phyloP scores from a whole-genome alignment of 2,329 filamentous ascomycete genomes.

The Fusarium sp. region DNA sequence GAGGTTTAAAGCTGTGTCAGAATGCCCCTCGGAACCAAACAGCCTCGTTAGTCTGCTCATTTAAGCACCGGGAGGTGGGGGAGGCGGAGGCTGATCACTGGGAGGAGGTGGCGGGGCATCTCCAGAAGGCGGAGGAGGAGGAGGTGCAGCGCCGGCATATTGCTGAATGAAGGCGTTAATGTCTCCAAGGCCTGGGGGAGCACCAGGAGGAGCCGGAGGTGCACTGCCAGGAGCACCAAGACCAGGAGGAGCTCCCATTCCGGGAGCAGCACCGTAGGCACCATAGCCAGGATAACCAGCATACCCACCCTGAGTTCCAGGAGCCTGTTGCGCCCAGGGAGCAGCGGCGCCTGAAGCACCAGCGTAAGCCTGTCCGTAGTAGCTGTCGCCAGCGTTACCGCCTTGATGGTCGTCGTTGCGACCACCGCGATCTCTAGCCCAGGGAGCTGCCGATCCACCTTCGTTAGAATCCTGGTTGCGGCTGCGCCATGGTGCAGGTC shows the following conservation, averaged over 20 bases:
- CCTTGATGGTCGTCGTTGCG: slow-evolving; percentile 54
- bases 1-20: slow-evolving; percentile 12
- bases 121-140: slow-evolving; percentile 68
- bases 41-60: slow-evolving; percentile 22
- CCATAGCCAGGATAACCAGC: slow-evolving; percentile 58
- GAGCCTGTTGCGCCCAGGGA: slow-evolving; percentile 68
- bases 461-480: slow-evolving; percentile 63
- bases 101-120: slow-evolving; percentile 70
- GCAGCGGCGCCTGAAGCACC: slow-evolving; percentile 42
- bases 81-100: slow-evolving; percentile 69
- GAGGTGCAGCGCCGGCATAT: slow-evolving; percentile 63
- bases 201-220: slow-evolving; percentile 53
- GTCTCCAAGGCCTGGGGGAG: slow-evolving; percentile 65
- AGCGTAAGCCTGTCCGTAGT: slow-evolving; percentile 44
- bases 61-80: slow-evolving; percentile 65
- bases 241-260: slow-evolving; percentile 53
- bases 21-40: background rate
- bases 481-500: slow-evolving; percentile 81
- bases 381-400: slow-evolving; percentile 41
- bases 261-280: slow-evolving; percentile 59
- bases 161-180: slow-evolving; percentile 74
- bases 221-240: slow-evolving; percentile 57
- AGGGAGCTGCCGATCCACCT: slow-evolving; percentile 63
- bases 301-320: slow-evolving; percentile 66
- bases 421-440: slow-evolving; percentile 68